phyloP scores from a whole-genome alignment of 805 yeast genomes.

The Monosporozyma siamensis region DNA sequence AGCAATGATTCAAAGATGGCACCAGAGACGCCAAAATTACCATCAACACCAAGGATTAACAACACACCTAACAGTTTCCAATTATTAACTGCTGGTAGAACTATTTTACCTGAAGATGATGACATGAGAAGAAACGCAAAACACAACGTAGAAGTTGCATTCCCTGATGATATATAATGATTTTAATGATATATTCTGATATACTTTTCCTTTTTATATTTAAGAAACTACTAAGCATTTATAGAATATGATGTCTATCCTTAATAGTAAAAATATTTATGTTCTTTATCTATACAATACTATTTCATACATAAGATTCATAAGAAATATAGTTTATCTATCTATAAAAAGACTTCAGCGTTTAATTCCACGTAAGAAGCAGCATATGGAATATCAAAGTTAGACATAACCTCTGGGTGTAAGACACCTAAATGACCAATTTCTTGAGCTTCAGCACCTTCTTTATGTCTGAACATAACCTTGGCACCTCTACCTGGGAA shows the following conservation, averaged over 20 bases:
- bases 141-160: slow-evolving; percentile 18
- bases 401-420: slow-evolving; percentile 85
- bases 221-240: not conserved
- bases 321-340: not conserved
- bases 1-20: too few species aligned
- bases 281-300: slow-evolving; percentile 1
- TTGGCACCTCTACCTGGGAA: slow-evolving; percentile 98
- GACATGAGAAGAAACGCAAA: slow-evolving; percentile 15
- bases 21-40: not conserved
- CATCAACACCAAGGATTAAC: slow-evolving; percentile 3
- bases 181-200: not conserved
- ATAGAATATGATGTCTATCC: too few species aligned
- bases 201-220: too few species aligned
- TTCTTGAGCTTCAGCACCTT: slow-evolving; percentile 45
- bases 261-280: too few species aligned
- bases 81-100: slow-evolving; percentile 24
- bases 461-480: slow-evolving; percentile 59
- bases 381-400: slow-evolving; percentile 87
- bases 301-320: slow-evolving; percentile 1
- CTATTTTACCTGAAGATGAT: slow-evolving; percentile 24
- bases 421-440: slow-evolving; percentile 88
- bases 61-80: slow-evolving; percentile 19
- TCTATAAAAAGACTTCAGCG: slow-evolving; percentile 71
- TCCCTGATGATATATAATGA: slow-evolving; percentile 25
- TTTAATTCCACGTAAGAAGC: slow-evolving; percentile 86